A percentile compares a stretch with the other conserved stretches of the same genome.
These are phyloP conservation scores for Vigna angularis DNA, from an alignment of 306 rosid genomes.

Conservation along the genomic window DNA sequence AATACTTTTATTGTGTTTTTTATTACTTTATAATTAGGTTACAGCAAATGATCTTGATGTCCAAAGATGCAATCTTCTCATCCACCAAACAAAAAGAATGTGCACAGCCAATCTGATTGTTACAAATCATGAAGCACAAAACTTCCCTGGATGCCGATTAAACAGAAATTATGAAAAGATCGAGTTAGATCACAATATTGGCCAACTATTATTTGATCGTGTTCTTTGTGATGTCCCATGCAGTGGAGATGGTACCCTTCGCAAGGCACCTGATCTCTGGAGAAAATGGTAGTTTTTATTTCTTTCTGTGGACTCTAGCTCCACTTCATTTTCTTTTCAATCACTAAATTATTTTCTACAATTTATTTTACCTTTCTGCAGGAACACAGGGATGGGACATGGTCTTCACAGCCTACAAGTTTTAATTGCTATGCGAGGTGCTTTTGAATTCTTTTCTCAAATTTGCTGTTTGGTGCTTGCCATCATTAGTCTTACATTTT, in stretches of 20 bases:
- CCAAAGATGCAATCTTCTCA: slow-evolving; percentile 98
- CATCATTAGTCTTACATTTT: not conserved
- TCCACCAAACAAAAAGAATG: slow-evolving; percentile 99
- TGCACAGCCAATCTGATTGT: slow-evolving; percentile 96
- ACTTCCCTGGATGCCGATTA: slow-evolving; percentile 91
- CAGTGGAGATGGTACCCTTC: slow-evolving; percentile 99
- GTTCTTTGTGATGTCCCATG: slow-evolving; percentile 98
- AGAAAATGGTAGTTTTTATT: slow-evolving; percentile 82
- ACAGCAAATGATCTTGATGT: slow-evolving; percentile 98
- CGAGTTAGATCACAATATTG: slow-evolving; percentile 48
- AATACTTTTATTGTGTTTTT: not conserved
- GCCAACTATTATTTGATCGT: slow-evolving; percentile 86
- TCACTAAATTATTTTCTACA: slow-evolving; percentile 24
- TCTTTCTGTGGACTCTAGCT: slow-evolving; percentile 25
- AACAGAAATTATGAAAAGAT: slow-evolving; percentile 48
- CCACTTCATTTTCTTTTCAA: slow-evolving; percentile 1
- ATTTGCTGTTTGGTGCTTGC: not conserved
- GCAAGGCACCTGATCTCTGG: slow-evolving; percentile 99
- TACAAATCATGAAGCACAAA: slow-evolving; percentile 98
- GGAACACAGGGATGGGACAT: slow-evolving; percentile 91
- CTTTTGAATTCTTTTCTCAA: slow-evolving; percentile 7
- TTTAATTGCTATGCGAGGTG: slow-evolving; percentile 88
- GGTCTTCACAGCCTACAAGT: slow-evolving; percentile 88
- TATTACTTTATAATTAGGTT: slow-evolving; percentile 53
- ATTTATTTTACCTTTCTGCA: slow-evolving; percentile 48